Evolutionary conservation across 805 yeast genomes (phyloP), one percentile per base, ranked within the genome.

Genomic region (Wickerhamomyces bisporus): DNA sequence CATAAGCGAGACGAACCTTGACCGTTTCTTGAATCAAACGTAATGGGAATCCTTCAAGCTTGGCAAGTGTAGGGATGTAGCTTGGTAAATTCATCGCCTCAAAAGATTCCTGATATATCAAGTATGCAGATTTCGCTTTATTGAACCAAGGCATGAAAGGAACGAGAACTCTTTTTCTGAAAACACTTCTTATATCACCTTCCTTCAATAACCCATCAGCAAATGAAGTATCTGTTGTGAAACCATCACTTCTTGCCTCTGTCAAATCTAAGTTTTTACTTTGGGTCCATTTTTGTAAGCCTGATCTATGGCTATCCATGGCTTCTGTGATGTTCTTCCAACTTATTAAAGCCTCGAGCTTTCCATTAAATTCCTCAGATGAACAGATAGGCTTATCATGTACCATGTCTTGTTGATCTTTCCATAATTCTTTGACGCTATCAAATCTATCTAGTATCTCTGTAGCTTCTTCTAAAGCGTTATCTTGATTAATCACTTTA

Each of bases 171-270:
- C 93, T 72, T 46, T 74, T 76, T 36, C 76, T 73, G 60, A 89
- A 86, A 6, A 86, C 73, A 16, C 78, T 72, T 38, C 79, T 81
- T 13, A 84, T 77, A 43, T 81, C 88, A 47, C 81, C 82, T 53
- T 83, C 91, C 50, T 86, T 87, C 69, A 88, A 68, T 35, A 88
- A 70, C 33, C 83, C 71, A 53, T 89, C 97, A 2, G 93, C 95
- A 50, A 89, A 76, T 0, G 91, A 76, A 36, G 77, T 70, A 40
- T 77, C 80, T 39, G 10, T 10, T 7, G 81, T 86, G 14, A 74
- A 66, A 14, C 61, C 59, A 26, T 58, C 60, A 26, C 41, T 52
- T 15, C 62, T 62, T 0, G 66, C 62, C 24, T 57, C 53, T 0
- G 73, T 65, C 8, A 87, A 76, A 52, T 87, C 93, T 20, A 84